Evolutionary conservation across 441 rosid species (phyloP), one percentile per base, ranked within the genome.

Genomic region (Melastoma candidum): DNA sequence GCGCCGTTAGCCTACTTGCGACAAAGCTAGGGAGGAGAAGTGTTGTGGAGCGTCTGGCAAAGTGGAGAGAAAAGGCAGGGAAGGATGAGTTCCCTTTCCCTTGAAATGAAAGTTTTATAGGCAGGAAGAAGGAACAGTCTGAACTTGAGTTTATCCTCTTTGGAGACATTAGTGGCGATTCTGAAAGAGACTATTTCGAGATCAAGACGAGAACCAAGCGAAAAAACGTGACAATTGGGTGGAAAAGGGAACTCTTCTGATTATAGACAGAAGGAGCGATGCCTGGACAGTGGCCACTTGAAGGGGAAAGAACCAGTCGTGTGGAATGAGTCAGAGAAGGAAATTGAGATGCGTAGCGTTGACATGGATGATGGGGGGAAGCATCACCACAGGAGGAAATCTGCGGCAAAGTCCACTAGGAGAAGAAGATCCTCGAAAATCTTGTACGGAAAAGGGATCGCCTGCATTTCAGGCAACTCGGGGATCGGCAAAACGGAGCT

Each of bases 401-500:
- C 65, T 27, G 41, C 70, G 53, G 83, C 75, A 8, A 68, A 75
- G 29, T 71, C 62, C 60, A 60, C 71, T 4, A 78, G 77, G 68
- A 88, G 90, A 50, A 85, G 74, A 75, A 72, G 81, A 56, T 75
- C 97, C 1, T 65, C 64, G 7, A 88, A 84, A 63, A 53, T 78
- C 52, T 60, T 73, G 32, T 85, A 88, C 6, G 95, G 98, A 26
- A 92, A 85, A 67, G 98, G 98, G 3, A 67, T 92, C 47, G 94
- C 97, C 44, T 85, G 97, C 17, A 79, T 92, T 13, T 76, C 95
- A 0, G 98, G 98, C 26, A 95, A 88, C 17, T 81, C 88, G 0
- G 98, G 98, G 56, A 88, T 92, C 4, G 98, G 98, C 29, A 92
- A 92, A 53, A 88, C 97, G 0, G 97, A 92, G 71, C 90, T 92